Evolutionary conservation across 2,329 filamentous ascomycete genomes (phyloP).

Genomic region (Colletotrichum musicola): DNA sequence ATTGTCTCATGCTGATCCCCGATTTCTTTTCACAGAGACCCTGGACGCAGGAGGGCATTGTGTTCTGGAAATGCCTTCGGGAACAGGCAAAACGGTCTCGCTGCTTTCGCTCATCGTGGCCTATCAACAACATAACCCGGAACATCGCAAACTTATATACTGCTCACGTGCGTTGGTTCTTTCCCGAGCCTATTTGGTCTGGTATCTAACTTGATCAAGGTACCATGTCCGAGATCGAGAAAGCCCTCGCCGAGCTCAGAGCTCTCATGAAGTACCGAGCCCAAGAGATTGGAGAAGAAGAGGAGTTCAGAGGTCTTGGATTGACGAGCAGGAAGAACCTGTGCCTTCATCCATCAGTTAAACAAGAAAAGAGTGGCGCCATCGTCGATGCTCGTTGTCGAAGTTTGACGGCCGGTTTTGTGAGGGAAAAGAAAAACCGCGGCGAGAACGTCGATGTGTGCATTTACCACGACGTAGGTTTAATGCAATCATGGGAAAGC

Average conservation of each 20-base stretch:
- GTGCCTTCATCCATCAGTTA: constrained; percentile 95
- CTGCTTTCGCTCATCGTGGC: constrained; percentile 94
- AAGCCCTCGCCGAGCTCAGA: constrained; percentile 91
- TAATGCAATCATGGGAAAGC: not conserved
- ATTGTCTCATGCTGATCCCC: not conserved
- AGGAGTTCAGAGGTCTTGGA: constrained; percentile 93
- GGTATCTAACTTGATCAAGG: constrained; percentile 53
- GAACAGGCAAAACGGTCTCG: constrained; percentile 97
- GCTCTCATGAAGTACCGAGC: constrained; percentile 94
- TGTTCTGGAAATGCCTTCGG: constrained; percentile 98
- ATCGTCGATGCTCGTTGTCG: constrained; percentile 96
- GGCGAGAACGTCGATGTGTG: constrained; percentile 96
- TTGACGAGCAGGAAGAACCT: constrained; percentile 97
- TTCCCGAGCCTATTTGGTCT: not conserved
- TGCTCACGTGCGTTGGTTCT: constrained; percentile 79
- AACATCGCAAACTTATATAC: constrained; percentile 96
- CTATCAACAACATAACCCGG: constrained; percentile 93
- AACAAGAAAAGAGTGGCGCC: constrained; percentile 93
- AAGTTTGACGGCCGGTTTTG: constrained; percentile 94
- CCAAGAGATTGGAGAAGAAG: constrained; percentile 87
- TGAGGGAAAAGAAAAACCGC: constrained; percentile 96
- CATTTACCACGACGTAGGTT: constrained; percentile 88
- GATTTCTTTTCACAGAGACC: constrained; percentile 64
- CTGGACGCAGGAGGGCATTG: constrained; percentile 96
- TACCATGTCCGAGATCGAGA: constrained; percentile 99